Base-by-base conservation (phyloP, 805 yeast species). In the Saturnispora gosingensis region DNA sequence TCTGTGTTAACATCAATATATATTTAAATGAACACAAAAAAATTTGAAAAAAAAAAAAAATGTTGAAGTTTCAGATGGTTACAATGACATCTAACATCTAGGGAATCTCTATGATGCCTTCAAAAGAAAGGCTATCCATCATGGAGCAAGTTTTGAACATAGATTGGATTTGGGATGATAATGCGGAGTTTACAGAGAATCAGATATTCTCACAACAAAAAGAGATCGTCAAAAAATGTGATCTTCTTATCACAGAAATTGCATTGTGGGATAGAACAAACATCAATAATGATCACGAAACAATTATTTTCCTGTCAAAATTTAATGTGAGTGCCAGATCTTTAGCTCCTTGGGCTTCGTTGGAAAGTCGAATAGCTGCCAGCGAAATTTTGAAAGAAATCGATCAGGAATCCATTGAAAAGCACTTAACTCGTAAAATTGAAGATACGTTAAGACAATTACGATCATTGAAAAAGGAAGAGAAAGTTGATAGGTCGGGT, bases 281-380 rank as follows among this genome's bases (percentile, higher is more conserved):
- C 11, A 40, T 24, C 20, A 30, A 11, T 9, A 10, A 13, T 30
- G 34, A 30, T 9, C 13, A 10, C 9, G 34, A 10, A 11, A 4
- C 34, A 9, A 39, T 38, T 18, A 27, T 42, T 6, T 48, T 53
- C 15, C 24, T 34, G 13, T 44, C 43, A 5, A 27, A 34, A 9
- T 53, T 49, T 43, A 46, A 36, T 11, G 20, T 35, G 15, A 25
- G 43, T 9, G 15, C 39, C 4, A 28, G 15, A 2, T 45, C 54
- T 4, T 34, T 48, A 20, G 52, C 45, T 3, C 54, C 56, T 1
- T 53, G 53, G 53, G 24, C 22, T n/a, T 38, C 24, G 4, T 15
- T 16, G 20, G 22, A 38, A 8, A 38, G 42, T 15, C n/a, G 42
- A 18, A 20, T 13, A 38, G 13, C 42, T 38, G 42, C 25, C 18